These are phyloP conservation scores for Rhinocladiella mackenziei DNA, from an alignment of 2,329 filamentous ascomycete species.

Conservation along the genomic window DNA sequence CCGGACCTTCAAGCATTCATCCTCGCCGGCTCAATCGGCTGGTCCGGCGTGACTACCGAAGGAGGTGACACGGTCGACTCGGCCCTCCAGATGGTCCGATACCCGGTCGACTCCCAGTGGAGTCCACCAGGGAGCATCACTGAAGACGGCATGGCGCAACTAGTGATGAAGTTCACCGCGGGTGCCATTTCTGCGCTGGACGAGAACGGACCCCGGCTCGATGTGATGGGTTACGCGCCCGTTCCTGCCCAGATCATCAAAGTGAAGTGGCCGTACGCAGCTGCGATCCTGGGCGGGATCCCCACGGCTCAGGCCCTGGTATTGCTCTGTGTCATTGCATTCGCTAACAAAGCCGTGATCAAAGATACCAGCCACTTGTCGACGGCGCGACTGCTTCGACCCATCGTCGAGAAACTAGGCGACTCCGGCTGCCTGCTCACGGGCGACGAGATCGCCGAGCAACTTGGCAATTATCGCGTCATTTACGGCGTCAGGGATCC, in stretches of 20 bases:
- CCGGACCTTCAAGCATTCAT: slow-evolving; percentile 17
- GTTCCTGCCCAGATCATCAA: slow-evolving; percentile 76
- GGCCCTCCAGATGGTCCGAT: slow-evolving; percentile 14
- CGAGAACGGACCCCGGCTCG: slow-evolving; percentile 13
- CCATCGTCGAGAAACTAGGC: slow-evolving; percentile 21
- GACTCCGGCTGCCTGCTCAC: slow-evolving; percentile 21
- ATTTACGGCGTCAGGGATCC: slow-evolving; percentile 29
- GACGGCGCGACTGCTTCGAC: slow-evolving; percentile 21
- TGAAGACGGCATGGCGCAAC: slow-evolving; percentile 9
- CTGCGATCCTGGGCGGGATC: slow-evolving; percentile 19
- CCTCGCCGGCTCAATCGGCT: slow-evolving; percentile 24
- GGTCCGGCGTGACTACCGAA: slow-evolving; percentile 12
- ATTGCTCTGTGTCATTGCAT: slow-evolving; percentile 15
- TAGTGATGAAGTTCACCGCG: slow-evolving; percentile 20
- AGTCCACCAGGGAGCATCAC: slow-evolving; percentile 12
- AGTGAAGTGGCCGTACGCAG: slow-evolving; percentile 53
- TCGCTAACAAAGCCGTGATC: slow-evolving; percentile 25
- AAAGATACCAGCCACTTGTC: slow-evolving; percentile 22
- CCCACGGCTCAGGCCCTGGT: slow-evolving; percentile 20
- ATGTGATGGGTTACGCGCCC: slow-evolving; percentile 74
- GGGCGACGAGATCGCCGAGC: slow-evolving; percentile 26
- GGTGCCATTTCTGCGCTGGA: slow-evolving; percentile 21
- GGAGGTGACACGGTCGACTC: not conserved
- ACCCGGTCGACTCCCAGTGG: slow-evolving; percentile 33
- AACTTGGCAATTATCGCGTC: slow-evolving; percentile 19